These are phyloP conservation scores for Coemansia sp. DNA, from an alignment of 192 early-diverging fungal species.

Conservation along the genomic window DNA sequence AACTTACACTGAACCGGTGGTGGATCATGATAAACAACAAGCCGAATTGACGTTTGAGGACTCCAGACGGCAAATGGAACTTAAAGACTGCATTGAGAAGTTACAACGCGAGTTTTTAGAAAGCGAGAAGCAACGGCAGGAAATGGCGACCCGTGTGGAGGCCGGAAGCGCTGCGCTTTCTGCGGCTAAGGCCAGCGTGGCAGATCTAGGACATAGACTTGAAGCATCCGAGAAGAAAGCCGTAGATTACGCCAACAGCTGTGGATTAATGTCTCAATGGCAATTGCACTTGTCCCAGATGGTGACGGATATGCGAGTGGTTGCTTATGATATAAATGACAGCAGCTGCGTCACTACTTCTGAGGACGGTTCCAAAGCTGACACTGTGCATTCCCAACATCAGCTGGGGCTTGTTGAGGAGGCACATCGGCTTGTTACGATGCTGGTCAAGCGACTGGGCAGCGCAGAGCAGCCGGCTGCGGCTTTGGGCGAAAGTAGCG, in stretches of 20 bases:
- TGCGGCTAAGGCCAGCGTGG: constrained; percentile 28
- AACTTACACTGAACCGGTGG: constrained; percentile 21
- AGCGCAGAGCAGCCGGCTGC: neutral
- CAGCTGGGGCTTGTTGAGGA: neutral
- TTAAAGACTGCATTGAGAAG: constrained; percentile 23
- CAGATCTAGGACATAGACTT: constrained; percentile 26
- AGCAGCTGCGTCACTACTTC: neutral
- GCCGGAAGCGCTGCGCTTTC: constrained; percentile 2
- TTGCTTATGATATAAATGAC: neutral
- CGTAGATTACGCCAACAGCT: constrained; percentile 32
- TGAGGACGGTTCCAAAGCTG: neutral
- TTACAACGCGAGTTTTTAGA: constrained; percentile 24
- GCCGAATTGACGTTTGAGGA: constrained; percentile 12
- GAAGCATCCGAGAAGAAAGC: constrained; percentile 42
- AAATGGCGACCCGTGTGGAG: constrained; percentile 5
- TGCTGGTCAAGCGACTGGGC: neutral
- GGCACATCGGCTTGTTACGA: neutral
- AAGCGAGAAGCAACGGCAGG: constrained; percentile 17
- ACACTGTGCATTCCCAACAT: neutral
- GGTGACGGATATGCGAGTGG: neutral
- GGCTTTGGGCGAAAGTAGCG: neutral
- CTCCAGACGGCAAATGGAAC: constrained; percentile 7
- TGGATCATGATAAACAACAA: constrained; percentile 20
- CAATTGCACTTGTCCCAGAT: constrained; percentile 5
- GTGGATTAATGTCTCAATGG: constrained; percentile 7